Evolutionary conservation across 2,329 filamentous ascomycete genomes (phyloP).

Genomic region (Scedosporium apiospermum): DNA sequence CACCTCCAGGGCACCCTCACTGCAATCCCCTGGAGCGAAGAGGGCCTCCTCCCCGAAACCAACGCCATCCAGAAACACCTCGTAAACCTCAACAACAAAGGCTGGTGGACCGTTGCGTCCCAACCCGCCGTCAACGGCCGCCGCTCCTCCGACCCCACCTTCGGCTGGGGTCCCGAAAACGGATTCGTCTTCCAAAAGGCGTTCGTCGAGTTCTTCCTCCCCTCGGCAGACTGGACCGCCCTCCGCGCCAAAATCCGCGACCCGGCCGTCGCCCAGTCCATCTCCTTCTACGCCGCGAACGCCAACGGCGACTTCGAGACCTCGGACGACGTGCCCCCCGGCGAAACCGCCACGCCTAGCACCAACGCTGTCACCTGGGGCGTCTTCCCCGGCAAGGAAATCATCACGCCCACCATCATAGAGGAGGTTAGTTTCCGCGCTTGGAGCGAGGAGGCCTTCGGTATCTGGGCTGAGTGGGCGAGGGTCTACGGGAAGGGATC

Average conservation of each 20-base stretch:
- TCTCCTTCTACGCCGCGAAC: constrained; percentile 87
- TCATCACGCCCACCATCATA: constrained; percentile 92
- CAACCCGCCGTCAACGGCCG: constrained; percentile 90
- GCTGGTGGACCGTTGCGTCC: constrained; percentile 95
- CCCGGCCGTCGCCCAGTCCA: constrained; percentile 50
- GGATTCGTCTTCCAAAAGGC: constrained; percentile 98
- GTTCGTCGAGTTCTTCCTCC: constrained; percentile 93
- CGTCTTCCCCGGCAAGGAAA: constrained; percentile 90
- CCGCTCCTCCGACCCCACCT: constrained; percentile 64
- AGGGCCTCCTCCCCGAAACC: constrained; percentile 76
- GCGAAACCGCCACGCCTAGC: constrained; percentile 29
- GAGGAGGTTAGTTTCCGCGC: constrained; percentile 89
- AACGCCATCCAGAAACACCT: constrained; percentile 69
- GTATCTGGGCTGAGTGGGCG: constrained; percentile 91
- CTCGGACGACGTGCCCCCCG: constrained; percentile 35
- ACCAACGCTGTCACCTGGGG: constrained; percentile 98
- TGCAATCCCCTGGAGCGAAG: constrained; percentile 90
- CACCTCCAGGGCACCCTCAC: constrained; percentile 72
- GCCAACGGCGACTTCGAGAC: constrained; percentile 67
- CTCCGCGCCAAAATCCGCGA: constrained; percentile 54
- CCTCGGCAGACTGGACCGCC: constrained; percentile 58
- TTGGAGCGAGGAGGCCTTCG: constrained; percentile 93
- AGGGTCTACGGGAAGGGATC: constrained; percentile 72
- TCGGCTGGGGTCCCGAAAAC: constrained; percentile 87
- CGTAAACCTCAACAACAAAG: constrained; percentile 63